These are phyloP conservation scores for Diaporthe vaccinii DNA, from an alignment of 2,329 filamentous ascomycete species.

Conservation along the genomic window DNA sequence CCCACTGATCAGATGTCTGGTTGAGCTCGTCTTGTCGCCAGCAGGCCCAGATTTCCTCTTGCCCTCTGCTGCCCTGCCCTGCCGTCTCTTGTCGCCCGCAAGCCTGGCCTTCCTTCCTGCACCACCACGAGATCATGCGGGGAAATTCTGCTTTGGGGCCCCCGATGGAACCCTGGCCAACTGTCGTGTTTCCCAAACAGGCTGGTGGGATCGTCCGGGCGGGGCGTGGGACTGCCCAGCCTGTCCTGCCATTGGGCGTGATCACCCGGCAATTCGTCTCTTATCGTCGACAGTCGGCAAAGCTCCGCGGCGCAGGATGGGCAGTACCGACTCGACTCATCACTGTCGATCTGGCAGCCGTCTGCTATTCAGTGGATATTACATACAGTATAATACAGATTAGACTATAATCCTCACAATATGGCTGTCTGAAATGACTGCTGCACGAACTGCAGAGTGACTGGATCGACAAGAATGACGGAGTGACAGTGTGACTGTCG, in stretches of 20 bases:
- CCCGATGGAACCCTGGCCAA: not conserved
- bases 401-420: not conserved
- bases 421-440: not conserved
- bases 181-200: conserved; percentile 17
- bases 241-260: conserved; percentile 11
- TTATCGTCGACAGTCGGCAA: conserved; percentile 12
- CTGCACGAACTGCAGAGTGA: not conserved
- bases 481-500: conserved; percentile 4
- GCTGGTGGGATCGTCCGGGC: conserved; percentile 28
- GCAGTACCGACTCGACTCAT: not conserved
- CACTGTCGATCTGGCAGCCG: not conserved
- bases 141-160: conserved; percentile 6
- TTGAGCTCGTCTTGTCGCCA: not conserved
- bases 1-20: conserved; percentile 36
- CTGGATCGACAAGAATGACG: not conserved
- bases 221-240: conserved; percentile 20
- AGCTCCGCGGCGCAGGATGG: conserved; percentile 7
- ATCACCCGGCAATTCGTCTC: conserved; percentile 3
- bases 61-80: not conserved
- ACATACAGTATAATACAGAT: not conserved
- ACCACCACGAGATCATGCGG: conserved; percentile 26
- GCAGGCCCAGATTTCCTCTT: not conserved
- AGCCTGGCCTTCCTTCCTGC: not conserved
- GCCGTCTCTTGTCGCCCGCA: conserved; percentile 15
- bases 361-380: not conserved